These are phyloP conservation scores for Erigeron canadensis DNA, from an alignment of 129 eudicot genomes.

Conservation along the genomic window DNA sequence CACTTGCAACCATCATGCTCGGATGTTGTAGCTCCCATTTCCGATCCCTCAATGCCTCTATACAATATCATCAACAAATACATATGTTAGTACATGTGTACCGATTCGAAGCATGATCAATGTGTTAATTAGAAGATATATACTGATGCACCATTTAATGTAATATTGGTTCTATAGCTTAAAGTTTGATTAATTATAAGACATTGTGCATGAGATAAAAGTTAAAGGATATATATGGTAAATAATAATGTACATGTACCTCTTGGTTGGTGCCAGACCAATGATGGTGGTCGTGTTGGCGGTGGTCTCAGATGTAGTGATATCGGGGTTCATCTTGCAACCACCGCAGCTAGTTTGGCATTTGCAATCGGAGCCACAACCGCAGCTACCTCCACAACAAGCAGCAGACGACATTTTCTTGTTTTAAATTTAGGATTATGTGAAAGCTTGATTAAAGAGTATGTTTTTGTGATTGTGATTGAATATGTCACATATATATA, in stretches of 20 bases:
- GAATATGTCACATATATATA: not conserved
- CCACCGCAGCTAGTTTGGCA: constrained; percentile 22
- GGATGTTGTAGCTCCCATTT: constrained; percentile 38
- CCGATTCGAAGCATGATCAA: too few species aligned
- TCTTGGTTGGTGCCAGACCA: constrained; percentile 25
- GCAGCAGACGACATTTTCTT: constrained; percentile 31
- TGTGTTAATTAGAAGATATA: too few species aligned
- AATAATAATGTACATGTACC: too few species aligned
- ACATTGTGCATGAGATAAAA: too few species aligned
- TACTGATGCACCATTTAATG: too few species aligned
- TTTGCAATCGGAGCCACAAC: constrained; percentile 30
- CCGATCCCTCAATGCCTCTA: constrained; percentile 38
- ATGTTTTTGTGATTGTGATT: not conserved
- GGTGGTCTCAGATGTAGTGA: constrained; percentile 11
- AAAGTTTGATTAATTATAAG: too few species aligned
- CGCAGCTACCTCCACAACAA: constrained; percentile 32
- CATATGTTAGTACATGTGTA: too few species aligned
- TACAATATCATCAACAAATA: constrained; percentile 15
- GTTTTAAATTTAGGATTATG: not conserved
- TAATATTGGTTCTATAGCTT: too few species aligned
- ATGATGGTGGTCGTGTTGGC: not conserved
- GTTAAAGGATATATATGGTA: not conserved
- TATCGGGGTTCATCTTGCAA: constrained; percentile 28
- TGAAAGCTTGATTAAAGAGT: not conserved
- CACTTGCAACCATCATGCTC: constrained; percentile 82